phyloP scores from a whole-genome alignment of 805 yeast species.

The Metschnikowia bowlesiae region DNA sequence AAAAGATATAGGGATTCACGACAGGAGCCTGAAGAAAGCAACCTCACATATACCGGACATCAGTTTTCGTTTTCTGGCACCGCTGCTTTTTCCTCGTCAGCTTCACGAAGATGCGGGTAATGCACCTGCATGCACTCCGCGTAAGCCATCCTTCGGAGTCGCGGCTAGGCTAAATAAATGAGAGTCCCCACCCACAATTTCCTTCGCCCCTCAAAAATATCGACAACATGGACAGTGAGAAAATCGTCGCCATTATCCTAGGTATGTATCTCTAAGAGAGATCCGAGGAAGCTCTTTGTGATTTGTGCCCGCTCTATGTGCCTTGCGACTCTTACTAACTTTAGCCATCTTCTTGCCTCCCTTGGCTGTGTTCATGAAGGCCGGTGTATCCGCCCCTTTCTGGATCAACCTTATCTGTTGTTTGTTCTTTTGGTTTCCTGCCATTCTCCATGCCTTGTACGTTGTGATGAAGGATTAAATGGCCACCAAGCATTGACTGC shows the following conservation, averaged over 20 bases:
- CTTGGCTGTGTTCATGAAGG: constrained; percentile 66
- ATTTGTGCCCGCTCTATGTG: constrained; percentile 1
- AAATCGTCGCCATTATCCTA: constrained; percentile 36
- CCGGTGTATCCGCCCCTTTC: constrained; percentile 62
- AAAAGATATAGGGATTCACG: too few species aligned
- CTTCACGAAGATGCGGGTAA: neutral
- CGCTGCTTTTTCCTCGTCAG: too few species aligned
- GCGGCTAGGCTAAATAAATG: neutral
- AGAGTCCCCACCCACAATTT: neutral
- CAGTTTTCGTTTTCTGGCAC: neutral
- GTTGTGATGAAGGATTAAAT: constrained; percentile 38
- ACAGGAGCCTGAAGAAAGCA: too few species aligned
- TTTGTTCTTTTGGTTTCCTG: constrained; percentile 70
- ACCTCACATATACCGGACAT: too few species aligned
- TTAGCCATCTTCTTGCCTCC: constrained; percentile 67
- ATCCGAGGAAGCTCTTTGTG: neutral
- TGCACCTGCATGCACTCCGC: neutral
- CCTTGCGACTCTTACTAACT: constrained; percentile 13
- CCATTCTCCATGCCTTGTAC: constrained; percentile 71
- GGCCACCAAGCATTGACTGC: neutral
- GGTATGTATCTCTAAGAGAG: constrained; percentile 20
- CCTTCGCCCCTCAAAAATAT: neutral
- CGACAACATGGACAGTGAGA: constrained; percentile 34
- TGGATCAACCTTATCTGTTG: constrained; percentile 62
- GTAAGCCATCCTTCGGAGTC: neutral